Conservation (phyloP, 2,329 filamentous ascomycete genomes). For the Torrubiellomyces zombiae region DNA sequence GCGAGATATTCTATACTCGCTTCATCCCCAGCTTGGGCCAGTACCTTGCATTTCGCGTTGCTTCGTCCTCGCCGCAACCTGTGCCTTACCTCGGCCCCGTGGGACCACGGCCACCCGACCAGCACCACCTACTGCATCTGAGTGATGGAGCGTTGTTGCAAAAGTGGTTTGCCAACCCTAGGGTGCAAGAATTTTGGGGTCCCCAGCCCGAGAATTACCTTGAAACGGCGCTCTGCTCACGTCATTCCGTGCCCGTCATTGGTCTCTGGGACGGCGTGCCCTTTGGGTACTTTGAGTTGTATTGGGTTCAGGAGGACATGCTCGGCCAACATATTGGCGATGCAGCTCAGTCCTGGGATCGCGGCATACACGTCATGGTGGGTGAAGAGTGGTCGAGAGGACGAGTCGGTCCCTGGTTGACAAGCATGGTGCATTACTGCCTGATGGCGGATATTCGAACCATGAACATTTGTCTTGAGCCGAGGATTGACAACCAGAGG, state of each 20-base stretch:
- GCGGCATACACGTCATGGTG: conserved; percentile 75
- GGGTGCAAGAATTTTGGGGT: conserved; percentile 78
- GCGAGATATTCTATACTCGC: conserved; percentile 79
- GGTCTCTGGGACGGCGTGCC: conserved; percentile 89
- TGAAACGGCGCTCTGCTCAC: conserved; percentile 41
- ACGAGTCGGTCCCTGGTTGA: conserved; percentile 66
- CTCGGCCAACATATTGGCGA: conserved; percentile 53
- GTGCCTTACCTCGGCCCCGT: conserved; percentile 47
- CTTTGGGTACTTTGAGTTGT: conserved; percentile 95
- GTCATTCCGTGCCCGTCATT: conserved; percentile 77
- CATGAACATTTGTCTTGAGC: conserved; percentile 70
- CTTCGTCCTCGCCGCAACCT: conserved; percentile 48
- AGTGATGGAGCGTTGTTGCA: conserved; percentile 49
- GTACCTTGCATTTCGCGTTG: conserved; percentile 79
- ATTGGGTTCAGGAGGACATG: conserved; percentile 90
- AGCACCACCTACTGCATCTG: conserved; percentile 23
- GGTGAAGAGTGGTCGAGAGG: conserved; percentile 88
- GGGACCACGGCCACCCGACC: conserved; percentile 21
- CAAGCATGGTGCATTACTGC: conserved; percentile 73
- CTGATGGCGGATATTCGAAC: conserved; percentile 66
- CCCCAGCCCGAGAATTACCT: conserved; percentile 51
- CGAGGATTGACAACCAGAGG: conserved; percentile 80
- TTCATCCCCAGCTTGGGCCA: conserved; percentile 69
- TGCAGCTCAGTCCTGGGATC: conserved; percentile 61
- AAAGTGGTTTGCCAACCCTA: conserved; percentile 75